These are phyloP conservation scores for Macroventuria anomochaeta DNA, from an alignment of 2,329 filamentous ascomycete genomes.

Conservation along the genomic window DNA sequence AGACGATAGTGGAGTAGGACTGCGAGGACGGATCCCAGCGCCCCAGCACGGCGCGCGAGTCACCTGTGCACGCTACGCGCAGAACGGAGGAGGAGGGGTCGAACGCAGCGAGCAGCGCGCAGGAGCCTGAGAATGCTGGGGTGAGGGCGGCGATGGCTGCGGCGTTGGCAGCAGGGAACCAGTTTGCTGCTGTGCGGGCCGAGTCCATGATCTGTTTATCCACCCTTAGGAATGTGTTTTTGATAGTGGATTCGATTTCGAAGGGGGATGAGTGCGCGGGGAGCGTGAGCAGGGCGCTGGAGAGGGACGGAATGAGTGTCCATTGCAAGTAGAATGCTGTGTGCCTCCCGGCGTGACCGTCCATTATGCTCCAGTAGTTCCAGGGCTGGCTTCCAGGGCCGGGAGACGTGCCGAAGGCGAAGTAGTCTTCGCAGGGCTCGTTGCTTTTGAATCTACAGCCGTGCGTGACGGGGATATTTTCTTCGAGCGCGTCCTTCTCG, in stretches of 20 bases:
- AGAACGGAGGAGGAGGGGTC: slow-evolving; percentile 62
- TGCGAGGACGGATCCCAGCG: slow-evolving; percentile 52
- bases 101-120: slow-evolving; percentile 68
- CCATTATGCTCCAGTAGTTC: slow-evolving; percentile 56
- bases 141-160: slow-evolving; percentile 40
- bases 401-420: slow-evolving; percentile 35
- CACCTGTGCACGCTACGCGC: slow-evolving; percentile 70
- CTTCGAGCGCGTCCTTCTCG: slow-evolving; percentile 31
- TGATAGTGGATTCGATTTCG: slow-evolving; percentile 62
- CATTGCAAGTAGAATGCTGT: slow-evolving; percentile 52
- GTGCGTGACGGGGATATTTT: slow-evolving; percentile 42
- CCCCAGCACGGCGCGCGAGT: slow-evolving; percentile 71
- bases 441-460: slow-evolving; percentile 41
- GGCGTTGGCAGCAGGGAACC: slow-evolving; percentile 45
- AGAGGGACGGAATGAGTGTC: slow-evolving; percentile 54
- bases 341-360: slow-evolving; percentile 58
- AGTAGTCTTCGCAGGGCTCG: slow-evolving; percentile 44
- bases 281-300: slow-evolving; percentile 44
- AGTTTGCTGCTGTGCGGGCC: slow-evolving; percentile 49
- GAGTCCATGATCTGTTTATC: slow-evolving; percentile 62
- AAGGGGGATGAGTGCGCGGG: slow-evolving; percentile 49
- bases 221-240: slow-evolving; percentile 62
- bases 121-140: slow-evolving; percentile 62
- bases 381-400: slow-evolving; percentile 39
- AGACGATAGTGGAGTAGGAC: slow-evolving; percentile 59